A percentile compares a stretch with the other conserved stretches of the same genome.
phyloP scores from a whole-genome alignment of 2,329 filamentous ascomycete species.

The Colletotrichum abscissum region DNA sequence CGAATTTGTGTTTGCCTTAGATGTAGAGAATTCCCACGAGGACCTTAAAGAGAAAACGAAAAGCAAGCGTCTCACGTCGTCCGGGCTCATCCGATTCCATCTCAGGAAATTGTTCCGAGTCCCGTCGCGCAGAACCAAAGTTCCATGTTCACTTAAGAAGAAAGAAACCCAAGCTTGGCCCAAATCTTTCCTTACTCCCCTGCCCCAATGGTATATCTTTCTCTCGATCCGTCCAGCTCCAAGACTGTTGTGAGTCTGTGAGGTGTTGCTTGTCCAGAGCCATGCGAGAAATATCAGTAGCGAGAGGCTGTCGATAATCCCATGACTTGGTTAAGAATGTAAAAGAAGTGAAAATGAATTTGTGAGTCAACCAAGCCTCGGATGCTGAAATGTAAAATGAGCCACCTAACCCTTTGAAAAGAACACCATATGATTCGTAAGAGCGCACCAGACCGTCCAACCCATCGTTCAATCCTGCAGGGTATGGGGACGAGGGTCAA shows the following conservation, averaged over 20 bases:
- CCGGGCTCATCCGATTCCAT: slow-evolving; percentile 10
- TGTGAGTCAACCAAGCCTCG: slow-evolving; percentile 34
- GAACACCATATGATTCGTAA: slow-evolving; percentile 34
- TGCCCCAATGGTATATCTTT: slow-evolving; percentile 32
- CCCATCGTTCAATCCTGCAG: slow-evolving; percentile 35
- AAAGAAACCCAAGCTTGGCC: slow-evolving; percentile 11
- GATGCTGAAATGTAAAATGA: slow-evolving; percentile 30
- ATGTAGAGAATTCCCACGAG: slow-evolving; percentile 25
- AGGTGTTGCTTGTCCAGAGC: slow-evolving; percentile 31
- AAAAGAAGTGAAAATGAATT: slow-evolving; percentile 34
- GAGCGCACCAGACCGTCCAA: slow-evolving; percentile 26
- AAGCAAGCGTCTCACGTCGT: slow-evolving; percentile 26
- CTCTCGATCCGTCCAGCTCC: slow-evolving; percentile 19
- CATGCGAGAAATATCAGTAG: slow-evolving; percentile 20
- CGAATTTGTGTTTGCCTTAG: slow-evolving; percentile 6
- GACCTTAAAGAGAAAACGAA: slow-evolving; percentile 29
- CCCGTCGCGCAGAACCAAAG: slow-evolving; percentile 24
- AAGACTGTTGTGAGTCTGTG: slow-evolving; percentile 16
- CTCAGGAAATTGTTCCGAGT: slow-evolving; percentile 22
- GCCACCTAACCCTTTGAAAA: slow-evolving; percentile 30
- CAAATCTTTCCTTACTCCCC: slow-evolving; percentile 1
- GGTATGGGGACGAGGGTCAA: slow-evolving; percentile 32
- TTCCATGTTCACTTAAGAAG: slow-evolving; percentile 21
- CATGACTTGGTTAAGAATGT: slow-evolving; percentile 30
- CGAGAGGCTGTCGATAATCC: slow-evolving; percentile 16